Conservation (phyloP, 306 rosid species). For the Mucuna pruriens region DNA sequence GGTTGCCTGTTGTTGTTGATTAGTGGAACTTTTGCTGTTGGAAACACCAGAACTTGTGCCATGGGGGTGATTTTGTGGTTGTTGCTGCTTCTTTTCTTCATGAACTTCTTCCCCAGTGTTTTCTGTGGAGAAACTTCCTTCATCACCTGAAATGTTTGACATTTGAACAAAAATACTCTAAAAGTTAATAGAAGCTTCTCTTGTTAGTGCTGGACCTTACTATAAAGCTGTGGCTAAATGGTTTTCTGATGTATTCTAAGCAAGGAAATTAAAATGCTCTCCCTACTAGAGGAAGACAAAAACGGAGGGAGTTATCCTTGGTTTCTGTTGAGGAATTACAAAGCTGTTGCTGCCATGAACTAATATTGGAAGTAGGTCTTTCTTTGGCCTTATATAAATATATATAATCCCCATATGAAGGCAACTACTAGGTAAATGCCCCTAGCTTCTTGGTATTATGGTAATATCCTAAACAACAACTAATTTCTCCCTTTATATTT, state of each 20-base stretch:
- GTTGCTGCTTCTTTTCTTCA: conserved; percentile 42
- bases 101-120: conserved; percentile 57
- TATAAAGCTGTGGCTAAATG: conserved; percentile 2
- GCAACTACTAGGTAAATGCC: conserved; percentile 26
- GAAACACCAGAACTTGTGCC: conserved; percentile 44
- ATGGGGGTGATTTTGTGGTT: conserved; percentile 41
- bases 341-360: conserved; percentile 23
- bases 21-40: conserved; percentile 47
- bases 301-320: conserved; percentile 47
- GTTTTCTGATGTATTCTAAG: conserved; percentile 17
- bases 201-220: background rate
- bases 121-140: conserved; percentile 68
- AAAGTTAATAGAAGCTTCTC: conserved; percentile 33
- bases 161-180: conserved; percentile 30
- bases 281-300: conserved; percentile 52
- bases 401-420: conserved; percentile 39
- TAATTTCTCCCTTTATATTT: background rate
- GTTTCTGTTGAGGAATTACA: conserved; percentile 47
- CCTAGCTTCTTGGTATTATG: conserved; percentile 14
- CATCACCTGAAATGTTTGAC: conserved; percentile 78
- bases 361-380: conserved; percentile 50
- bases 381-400: conserved; percentile 60
- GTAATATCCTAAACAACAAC: background rate
- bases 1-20: conserved; percentile 31
- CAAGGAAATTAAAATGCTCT: conserved; percentile 28